Evolutionary conservation across 306 rosid genomes (phyloP).

Genomic region (Sphenostylis stenocarpa): DNA sequence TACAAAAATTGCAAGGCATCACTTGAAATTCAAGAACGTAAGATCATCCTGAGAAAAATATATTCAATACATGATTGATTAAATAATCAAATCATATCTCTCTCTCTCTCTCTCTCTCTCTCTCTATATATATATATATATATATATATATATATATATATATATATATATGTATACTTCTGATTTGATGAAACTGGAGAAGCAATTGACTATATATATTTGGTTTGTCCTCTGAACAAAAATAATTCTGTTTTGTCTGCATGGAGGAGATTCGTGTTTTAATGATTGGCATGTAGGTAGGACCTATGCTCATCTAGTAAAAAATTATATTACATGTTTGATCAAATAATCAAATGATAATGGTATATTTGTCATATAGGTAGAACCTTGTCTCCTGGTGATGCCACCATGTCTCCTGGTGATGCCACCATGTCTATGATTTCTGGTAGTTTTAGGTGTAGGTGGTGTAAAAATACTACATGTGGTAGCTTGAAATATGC

Average conservation of each 20-base stretch:
- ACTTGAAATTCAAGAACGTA: constrained; percentile 73
- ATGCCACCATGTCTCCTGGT: neutral
- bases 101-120: too few species aligned
- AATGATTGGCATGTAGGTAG: neutral
- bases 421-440: neutral
- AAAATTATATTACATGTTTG: neutral
- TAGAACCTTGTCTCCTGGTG: neutral
- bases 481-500: constrained; percentile 1
- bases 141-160: neutral
- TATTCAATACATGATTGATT: constrained; percentile 6
- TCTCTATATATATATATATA: too few species aligned
- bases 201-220: constrained; percentile 4
- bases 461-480: neutral
- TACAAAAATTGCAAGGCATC: constrained; percentile 71
- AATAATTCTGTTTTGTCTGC: neutral
- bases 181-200: neutral
- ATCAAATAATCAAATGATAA: constrained; percentile 17
- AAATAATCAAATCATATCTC: constrained; percentile 12
- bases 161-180: neutral
- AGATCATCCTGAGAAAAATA: constrained; percentile 32
- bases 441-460: neutral
- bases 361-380: neutral
- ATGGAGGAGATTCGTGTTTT: neutral
- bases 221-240: neutral
- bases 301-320: neutral